Percentiles rank a stretch among this genome's conserved stretches.
Conservation (phyloP, 495 filamentous ascomycete species). For the Penicillium turbatum region DNA sequence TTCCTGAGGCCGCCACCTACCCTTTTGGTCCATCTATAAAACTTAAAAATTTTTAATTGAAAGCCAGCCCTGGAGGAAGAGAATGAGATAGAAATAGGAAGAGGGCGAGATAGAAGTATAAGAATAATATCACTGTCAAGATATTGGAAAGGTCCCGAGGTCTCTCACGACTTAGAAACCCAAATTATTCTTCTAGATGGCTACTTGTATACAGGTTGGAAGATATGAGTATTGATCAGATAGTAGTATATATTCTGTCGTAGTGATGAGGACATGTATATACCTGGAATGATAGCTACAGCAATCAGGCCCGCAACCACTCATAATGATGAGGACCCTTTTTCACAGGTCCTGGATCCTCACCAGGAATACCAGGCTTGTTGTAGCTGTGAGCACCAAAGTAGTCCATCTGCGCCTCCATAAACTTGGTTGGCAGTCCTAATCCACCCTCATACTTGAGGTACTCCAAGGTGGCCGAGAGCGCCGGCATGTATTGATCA, state of each 20-base stretch:
- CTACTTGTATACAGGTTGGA: too few species aligned
- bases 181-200: too few species aligned
- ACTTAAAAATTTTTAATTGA: not conserved
- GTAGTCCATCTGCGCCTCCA: slow-evolving; percentile 72
- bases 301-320: slow-evolving; percentile 32
- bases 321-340: slow-evolving; percentile 45
- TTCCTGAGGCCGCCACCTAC: slow-evolving; percentile 17
- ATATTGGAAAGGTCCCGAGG: too few species aligned
- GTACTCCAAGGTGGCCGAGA: slow-evolving; percentile 65
- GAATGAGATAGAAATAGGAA: too few species aligned
- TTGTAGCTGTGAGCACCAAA: slow-evolving; percentile 72
- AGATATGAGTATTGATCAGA: too few species aligned
- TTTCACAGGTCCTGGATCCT: slow-evolving; percentile 37
- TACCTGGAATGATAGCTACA: not conserved
- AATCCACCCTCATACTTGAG: slow-evolving; percentile 59
- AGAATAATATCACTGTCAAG: too few species aligned
- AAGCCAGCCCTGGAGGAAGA: too few species aligned
- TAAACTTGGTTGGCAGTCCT: slow-evolving; percentile 61
- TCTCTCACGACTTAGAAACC: too few species aligned
- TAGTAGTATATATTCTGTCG: not conserved
- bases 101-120: too few species aligned
- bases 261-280: not conserved
- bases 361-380: slow-evolving; percentile 37
- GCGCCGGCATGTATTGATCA: slow-evolving; percentile 61
- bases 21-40: slow-evolving; percentile 1